A percentile compares a stretch with the other conserved stretches of the same genome.
These are phyloP conservation scores for Fraxinus anomala DNA, from an alignment of 257 asterid species.

Conservation along the genomic window DNA sequence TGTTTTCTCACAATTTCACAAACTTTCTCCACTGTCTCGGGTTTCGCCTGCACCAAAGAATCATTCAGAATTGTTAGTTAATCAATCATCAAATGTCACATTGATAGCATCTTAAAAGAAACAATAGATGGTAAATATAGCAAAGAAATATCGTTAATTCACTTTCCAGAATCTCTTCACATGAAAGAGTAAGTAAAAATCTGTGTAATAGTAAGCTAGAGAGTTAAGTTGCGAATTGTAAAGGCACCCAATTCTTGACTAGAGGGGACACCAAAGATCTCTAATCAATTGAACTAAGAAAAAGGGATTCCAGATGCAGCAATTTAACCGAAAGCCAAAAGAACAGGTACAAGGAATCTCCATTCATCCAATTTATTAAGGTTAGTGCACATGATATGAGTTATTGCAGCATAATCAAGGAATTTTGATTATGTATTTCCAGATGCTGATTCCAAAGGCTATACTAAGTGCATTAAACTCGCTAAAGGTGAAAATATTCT, in stretches of 20 bases:
- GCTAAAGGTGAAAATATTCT: not conserved
- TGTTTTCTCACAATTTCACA: conserved; percentile 83
- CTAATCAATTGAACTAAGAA: not conserved
- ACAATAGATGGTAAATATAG: not conserved
- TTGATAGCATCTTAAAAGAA: not conserved
- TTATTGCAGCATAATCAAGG: not conserved
- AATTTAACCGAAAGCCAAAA: not conserved
- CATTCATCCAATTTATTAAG: not conserved
- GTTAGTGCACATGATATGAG: not conserved
- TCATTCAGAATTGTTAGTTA: conserved; percentile 4
- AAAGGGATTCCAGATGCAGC: not conserved
- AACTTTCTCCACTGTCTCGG: conserved; percentile 83
- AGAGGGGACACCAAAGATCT: not conserved
- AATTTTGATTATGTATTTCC: not conserved
- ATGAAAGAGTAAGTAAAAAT: not conserved
- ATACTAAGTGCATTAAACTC: not conserved
- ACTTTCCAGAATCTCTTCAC: not conserved
- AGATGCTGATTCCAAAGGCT: not conserved
- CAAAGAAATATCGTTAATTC: not conserved
- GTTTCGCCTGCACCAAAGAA: conserved; percentile 68
- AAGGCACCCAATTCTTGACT: not conserved
- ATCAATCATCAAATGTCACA: not conserved
- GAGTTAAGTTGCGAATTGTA: not conserved
- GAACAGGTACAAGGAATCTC: not conserved
- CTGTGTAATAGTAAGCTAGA: not conserved